Evolutionary conservation across 306 rosid species (phyloP), one percentile per base, ranked within the genome.

Genomic region (Rosa multiflora): DNA sequence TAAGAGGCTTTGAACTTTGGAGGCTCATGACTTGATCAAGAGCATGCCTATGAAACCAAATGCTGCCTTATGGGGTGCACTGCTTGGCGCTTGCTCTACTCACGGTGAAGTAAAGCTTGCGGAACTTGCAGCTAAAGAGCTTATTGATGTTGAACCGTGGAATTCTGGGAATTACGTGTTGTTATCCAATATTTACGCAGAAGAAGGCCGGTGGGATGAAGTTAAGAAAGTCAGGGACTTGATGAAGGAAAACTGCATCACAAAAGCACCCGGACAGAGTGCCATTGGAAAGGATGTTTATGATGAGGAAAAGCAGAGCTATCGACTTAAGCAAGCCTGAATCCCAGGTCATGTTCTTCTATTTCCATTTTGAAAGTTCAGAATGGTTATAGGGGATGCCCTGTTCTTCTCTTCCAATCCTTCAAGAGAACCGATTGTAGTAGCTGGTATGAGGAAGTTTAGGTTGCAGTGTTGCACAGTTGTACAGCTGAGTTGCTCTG

Each of bases 151-250:
- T 69, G 97, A 95, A 83, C 97, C 98, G 0, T 74, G 88, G 90
- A 95, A 92, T 78, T 95, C 97, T 1, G 95, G 99, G 47, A 91
- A 95, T 70, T 92, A 88, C 74, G 97, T 87, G 81, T 80, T 91
- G 64, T 67, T 95, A 84, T 95, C 97, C 5, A 92, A 91, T 73
- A 82, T 90, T 52, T 92, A 88, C 66, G 99, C 99, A 12, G 97
- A 88, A 64, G 91, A 90, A 83, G 92, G 93, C 42, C 82, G 78
- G 47, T 95, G 99, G 98, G 87, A 88, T 76, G 93, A 93, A 70
- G 99, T 86, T 73, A 97, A 88, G 88, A 88, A 87, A 85, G 87
- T 95, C 17, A 87, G 98, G 55, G 75, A 61, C 14, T 75, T 84
- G 81, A 88, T 95, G 98, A 86, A 67, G 20, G 90, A 78, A 78